phyloP scores from a whole-genome alignment of 2,329 filamentous ascomycete genomes.

The Beauveria australis region DNA sequence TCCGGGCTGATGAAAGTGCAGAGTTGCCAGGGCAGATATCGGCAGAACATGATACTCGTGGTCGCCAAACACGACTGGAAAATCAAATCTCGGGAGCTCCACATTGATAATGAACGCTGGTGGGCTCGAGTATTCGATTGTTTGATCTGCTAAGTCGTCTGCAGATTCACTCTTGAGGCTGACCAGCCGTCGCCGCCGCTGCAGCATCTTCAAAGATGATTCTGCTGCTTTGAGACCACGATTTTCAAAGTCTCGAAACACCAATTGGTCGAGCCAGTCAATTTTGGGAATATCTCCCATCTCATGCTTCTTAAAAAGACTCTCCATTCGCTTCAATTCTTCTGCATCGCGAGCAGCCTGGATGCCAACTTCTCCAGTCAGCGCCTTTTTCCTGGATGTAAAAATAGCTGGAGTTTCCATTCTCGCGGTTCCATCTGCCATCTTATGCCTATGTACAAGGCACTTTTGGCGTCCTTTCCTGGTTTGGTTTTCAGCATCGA shows the following conservation, averaged over 20 bases:
- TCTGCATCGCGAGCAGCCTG: constrained; percentile 62
- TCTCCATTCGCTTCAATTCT: constrained; percentile 83
- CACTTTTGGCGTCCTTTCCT: constrained; percentile 92
- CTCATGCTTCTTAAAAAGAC: constrained; percentile 92
- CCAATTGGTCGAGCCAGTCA: constrained; percentile 91
- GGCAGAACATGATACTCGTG: constrained; percentile 84
- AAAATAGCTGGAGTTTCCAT: constrained; percentile 67
- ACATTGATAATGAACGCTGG: constrained; percentile 76
- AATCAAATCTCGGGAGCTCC: constrained; percentile 90
- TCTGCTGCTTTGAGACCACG: constrained; percentile 57
- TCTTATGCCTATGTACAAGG: constrained; percentile 69
- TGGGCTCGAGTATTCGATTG: constrained; percentile 32
- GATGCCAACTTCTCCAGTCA: constrained; percentile 40
- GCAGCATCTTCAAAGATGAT: constrained; percentile 51
- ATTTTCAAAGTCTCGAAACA: constrained; percentile 85
- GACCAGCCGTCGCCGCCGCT: constrained; percentile 34
- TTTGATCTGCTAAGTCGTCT: constrained; percentile 22
- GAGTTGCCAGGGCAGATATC: constrained; percentile 63
- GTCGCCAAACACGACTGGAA: constrained; percentile 90
- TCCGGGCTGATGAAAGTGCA: constrained; percentile 47
- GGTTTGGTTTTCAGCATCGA: constrained; percentile 84
- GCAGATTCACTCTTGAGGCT: constrained; percentile 22
- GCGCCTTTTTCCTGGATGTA: constrained; percentile 45
- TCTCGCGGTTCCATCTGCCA: constrained; percentile 76
- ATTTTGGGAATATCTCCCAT: constrained; percentile 92